Conservation (phyloP, 208 protist genomes). For the Wallacemonas sp. region DNA sequence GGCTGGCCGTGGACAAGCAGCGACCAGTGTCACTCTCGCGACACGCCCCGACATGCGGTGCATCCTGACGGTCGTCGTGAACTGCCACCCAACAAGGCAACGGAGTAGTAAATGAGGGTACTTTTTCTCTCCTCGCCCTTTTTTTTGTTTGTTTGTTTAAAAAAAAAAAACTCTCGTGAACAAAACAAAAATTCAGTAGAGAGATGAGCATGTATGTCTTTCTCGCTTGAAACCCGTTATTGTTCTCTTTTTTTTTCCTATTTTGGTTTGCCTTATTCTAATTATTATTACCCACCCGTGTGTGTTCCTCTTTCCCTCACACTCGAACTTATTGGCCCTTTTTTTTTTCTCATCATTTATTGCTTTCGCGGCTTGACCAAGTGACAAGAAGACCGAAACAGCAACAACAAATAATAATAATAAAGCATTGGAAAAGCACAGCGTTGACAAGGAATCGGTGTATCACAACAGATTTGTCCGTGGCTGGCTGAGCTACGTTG, state of each 20-base stretch:
- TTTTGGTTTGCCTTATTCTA: slow-evolving; percentile 8
- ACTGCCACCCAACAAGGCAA: slow-evolving; percentile 20
- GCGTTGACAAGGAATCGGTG: no score
- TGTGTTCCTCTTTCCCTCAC: no score
- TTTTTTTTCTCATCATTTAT: background rate
- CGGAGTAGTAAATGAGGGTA: background rate
- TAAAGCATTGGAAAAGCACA: background rate
- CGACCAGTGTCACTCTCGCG: slow-evolving; percentile 46
- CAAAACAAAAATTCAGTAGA: no score
- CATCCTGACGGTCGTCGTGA: slow-evolving; percentile 34
- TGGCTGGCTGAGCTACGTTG: no score
- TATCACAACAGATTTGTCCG: no score
- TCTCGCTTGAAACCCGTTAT: no score
- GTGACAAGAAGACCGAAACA: background rate
- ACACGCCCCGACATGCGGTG: slow-evolving; percentile 38
- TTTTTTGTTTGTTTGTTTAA: background rate
- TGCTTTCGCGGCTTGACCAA: no score
- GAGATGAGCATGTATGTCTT: no score
- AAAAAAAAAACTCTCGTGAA: slow-evolving; percentile 10
- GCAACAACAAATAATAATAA: background rate
- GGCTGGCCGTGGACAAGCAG: slow-evolving; percentile 55
- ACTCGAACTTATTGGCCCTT: background rate
- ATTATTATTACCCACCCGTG: slow-evolving; percentile 8
- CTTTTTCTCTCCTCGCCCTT: background rate
- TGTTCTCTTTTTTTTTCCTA: slow-evolving; percentile 21